Conservation (phyloP, 2,329 filamentous ascomycete genomes). For the Penicillium palitans region DNA sequence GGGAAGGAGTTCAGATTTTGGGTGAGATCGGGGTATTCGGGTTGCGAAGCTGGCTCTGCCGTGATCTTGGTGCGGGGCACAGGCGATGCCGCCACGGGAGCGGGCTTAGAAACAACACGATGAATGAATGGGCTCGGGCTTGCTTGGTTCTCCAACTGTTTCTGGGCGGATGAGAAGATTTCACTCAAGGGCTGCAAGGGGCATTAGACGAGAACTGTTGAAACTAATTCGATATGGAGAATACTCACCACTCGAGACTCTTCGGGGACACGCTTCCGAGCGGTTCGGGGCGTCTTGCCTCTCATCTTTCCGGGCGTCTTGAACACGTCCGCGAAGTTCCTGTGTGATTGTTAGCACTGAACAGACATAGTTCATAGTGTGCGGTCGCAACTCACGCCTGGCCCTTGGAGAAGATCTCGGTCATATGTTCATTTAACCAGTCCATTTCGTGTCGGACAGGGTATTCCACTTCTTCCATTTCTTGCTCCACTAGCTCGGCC, state of each 20-base stretch:
- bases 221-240: slow-evolving; percentile 6
- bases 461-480: slow-evolving; percentile 90
- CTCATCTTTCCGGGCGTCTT: slow-evolving; percentile 61
- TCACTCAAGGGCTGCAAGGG: slow-evolving; percentile 48
- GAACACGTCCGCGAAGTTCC: slow-evolving; percentile 91
- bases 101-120: slow-evolving; percentile 37
- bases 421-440: slow-evolving; percentile 99
- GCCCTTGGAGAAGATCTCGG: slow-evolving; percentile 83
- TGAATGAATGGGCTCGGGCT: slow-evolving; percentile 38
- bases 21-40: slow-evolving; percentile 32
- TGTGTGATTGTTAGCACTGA: slow-evolving; percentile 47
- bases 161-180: slow-evolving; percentile 47
- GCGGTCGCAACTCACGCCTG: slow-evolving; percentile 67
- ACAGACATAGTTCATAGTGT: neutral
- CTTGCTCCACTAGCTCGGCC: slow-evolving; percentile 71
- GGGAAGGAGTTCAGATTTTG: slow-evolving; percentile 42
- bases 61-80: slow-evolving; percentile 22
- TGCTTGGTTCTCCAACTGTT: slow-evolving; percentile 36
- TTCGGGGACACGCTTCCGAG: slow-evolving; percentile 44
- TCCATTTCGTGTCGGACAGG: slow-evolving; percentile 91
- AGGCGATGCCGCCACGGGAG: slow-evolving; percentile 15
- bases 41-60: slow-evolving; percentile 24
- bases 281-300: slow-evolving; percentile 51
- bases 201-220: slow-evolving; percentile 10
- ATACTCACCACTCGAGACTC: slow-evolving; percentile 47